Evolutionary conservation across 192 early-diverging fungal species (phyloP), one percentile per base, ranked within the genome.

Genomic region (Umbelopsis isabellina): DNA sequence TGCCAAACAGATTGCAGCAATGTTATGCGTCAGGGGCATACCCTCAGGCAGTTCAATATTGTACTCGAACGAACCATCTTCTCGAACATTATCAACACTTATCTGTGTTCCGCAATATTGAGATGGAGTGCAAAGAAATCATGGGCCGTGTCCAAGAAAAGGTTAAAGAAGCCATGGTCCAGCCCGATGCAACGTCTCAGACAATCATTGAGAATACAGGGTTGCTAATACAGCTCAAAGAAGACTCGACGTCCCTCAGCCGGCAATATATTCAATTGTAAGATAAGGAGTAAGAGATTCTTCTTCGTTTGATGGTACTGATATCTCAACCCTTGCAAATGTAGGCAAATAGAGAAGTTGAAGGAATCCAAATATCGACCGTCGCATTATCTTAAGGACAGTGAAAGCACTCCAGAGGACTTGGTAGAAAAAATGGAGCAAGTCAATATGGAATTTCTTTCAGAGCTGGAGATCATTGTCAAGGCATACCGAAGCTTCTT

Each of bases 1-100:
- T 98, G 50, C 97, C 97, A 6, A 83, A 82, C 2, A 82, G 89
- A 71, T 85, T 98, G 18, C 80, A 83, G 10, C 75, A 83, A 64
- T 88, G 86, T 46, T 76, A 93, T 21, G 75, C 85, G 21, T 73
- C 79, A 22, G 81, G 81, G 4, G 74, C 86, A 65, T 91, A 91
- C 84, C 81, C 85, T 6, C 87, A 92, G 48, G 94, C 95, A 0
- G 95, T 95, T 1, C 84, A 80, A 18, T 87, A 87, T 45, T 95
- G 95, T 83, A 75, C 87, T 16, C 83, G 87, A 20, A 91, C 93
- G 0, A 75, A 82, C 41, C 84, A 87, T 20, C 79, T 96, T 23
- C 73, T 98, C 16, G 85, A 88, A 4, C 92, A 93, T 53, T 97
- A 96, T 74, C 80, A 87, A 21, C 83, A 87, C 46, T 74, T 97